Evolutionary conservation across 1,284 basidiomycete species (phyloP), one percentile per base, ranked within the genome.

Genomic region (Wallemia hederae): DNA sequence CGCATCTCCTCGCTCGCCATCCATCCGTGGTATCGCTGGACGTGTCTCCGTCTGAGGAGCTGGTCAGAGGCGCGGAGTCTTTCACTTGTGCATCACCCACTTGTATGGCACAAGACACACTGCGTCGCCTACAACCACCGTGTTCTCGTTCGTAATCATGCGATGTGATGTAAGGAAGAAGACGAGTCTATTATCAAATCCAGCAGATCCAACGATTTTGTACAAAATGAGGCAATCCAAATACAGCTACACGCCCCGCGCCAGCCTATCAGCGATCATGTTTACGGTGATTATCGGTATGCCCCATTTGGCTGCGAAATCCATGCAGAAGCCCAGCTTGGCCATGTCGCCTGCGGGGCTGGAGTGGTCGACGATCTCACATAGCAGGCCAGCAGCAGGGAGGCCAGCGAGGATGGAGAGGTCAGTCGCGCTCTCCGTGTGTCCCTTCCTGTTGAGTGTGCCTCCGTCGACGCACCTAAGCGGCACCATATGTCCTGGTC

Each of bases 401-500:
- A 87, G 78, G 24, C 78, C 77, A 1, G 89, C 81, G 58, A 94
- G 75, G 60, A 74, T 73, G 71, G 90, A 96, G 11, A 99, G 74
- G 67, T 99, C 77, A 58, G 94, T 78, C 24, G 80, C 80, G 58
- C 83, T 79, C 72, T 99, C 94, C 0, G 94, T 99, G 73, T 99
- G 94, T 0, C 94, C 94, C 67, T 79, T 80, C 31, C 94, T 79
- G 24, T 77, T 77, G 59, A 89, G 75, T 0, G 89, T 82, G 14
- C 94, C 94, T 1, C 90, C 91, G 2, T 78, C 73, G 2, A 82
- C 81, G 33, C 89, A 88, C 60, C 90, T 80, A 28, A 99, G 74
- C 17, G 94, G 90, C 1, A 96, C 88, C 76, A 96, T 77, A 69
- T 99, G 94, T 1, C 94, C 94, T 1, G 94, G 94, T 27, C 91